Conservation (phyloP, 2,329 filamentous ascomycete genomes). For the Sporothrix dimorphospora region DNA sequence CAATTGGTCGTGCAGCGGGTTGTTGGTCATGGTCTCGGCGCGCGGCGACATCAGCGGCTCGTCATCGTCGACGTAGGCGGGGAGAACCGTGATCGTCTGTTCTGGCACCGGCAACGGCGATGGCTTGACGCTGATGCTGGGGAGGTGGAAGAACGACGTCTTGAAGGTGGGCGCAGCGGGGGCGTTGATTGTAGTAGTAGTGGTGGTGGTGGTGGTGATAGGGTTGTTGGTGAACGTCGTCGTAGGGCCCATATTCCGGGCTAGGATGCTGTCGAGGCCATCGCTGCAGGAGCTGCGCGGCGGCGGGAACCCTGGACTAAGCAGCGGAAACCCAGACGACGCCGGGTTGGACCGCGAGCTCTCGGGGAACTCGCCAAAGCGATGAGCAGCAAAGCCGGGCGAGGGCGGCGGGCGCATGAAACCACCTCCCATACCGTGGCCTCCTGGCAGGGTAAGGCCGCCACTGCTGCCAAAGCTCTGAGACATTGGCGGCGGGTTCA, state of each 20-base stretch:
- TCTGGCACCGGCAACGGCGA: background rate
- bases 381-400: constrained; percentile 49
- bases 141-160: constrained; percentile 18
- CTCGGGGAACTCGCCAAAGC: constrained; percentile 47
- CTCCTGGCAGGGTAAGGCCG: constrained; percentile 7
- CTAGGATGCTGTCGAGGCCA: constrained; percentile 29
- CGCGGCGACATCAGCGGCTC: constrained; percentile 71
- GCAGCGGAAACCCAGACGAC: constrained; percentile 33
- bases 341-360: constrained; percentile 9
- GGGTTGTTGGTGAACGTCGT: background rate
- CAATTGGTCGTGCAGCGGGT: constrained; percentile 60
- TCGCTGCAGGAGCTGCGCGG: constrained; percentile 24
- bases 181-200: constrained; percentile 33
- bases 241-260: constrained; percentile 4
- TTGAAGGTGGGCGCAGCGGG: constrained; percentile 5
- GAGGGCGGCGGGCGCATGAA: constrained; percentile 40
- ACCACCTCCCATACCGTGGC: constrained; percentile 36
- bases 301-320: constrained; percentile 34
- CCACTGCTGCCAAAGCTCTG: background rate
- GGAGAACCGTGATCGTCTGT: constrained; percentile 21
- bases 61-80: constrained; percentile 25
- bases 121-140: constrained; percentile 35
- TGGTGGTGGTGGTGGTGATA: constrained; percentile 27
- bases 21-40: constrained; percentile 71
- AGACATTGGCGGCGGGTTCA: background rate